These are phyloP conservation scores for Arthroderma sp. DNA, from an alignment of 2,329 filamentous ascomycete genomes.

Conservation along the genomic window DNA sequence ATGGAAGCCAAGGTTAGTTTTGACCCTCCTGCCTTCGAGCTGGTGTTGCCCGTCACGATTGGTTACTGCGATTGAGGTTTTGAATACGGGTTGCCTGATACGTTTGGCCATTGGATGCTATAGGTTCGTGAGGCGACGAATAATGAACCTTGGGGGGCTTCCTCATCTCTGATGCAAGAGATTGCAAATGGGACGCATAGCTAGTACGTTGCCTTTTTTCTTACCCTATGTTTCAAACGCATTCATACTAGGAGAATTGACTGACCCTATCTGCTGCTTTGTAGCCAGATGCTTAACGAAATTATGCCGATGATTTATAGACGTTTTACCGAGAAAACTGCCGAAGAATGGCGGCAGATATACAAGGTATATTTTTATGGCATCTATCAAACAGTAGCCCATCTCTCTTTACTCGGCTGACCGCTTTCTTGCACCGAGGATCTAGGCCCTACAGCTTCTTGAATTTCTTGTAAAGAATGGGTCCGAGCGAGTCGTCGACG, in stretches of 20 bases:
- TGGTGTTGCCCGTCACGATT: background rate
- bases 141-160: constrained; percentile 93
- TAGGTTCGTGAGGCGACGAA: constrained; percentile 96
- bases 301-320: constrained; percentile 99
- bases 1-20: constrained; percentile 57
- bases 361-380: constrained; percentile 57
- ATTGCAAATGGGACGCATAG: constrained; percentile 97
- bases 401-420: background rate
- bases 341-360: constrained; percentile 98
- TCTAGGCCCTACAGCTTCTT: constrained; percentile 67
- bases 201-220: constrained; percentile 53
- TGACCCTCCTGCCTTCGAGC: background rate
- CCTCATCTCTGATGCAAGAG: constrained; percentile 82
- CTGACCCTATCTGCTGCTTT: background rate
- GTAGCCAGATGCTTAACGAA: constrained; percentile 87
- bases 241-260: constrained; percentile 5
- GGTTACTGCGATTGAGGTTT: constrained; percentile 4
- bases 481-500: constrained; percentile 92
- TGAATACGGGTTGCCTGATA: constrained; percentile 3
- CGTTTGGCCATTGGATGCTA: constrained; percentile 1
- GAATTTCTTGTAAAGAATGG: constrained; percentile 77
- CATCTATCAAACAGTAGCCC: background rate
- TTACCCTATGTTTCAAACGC: background rate
- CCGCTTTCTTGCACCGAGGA: background rate
- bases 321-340: constrained; percentile 93